These are phyloP conservation scores for Suillus brevipes DNA, from an alignment of 768 basidiomycete genomes.

Conservation along the genomic window DNA sequence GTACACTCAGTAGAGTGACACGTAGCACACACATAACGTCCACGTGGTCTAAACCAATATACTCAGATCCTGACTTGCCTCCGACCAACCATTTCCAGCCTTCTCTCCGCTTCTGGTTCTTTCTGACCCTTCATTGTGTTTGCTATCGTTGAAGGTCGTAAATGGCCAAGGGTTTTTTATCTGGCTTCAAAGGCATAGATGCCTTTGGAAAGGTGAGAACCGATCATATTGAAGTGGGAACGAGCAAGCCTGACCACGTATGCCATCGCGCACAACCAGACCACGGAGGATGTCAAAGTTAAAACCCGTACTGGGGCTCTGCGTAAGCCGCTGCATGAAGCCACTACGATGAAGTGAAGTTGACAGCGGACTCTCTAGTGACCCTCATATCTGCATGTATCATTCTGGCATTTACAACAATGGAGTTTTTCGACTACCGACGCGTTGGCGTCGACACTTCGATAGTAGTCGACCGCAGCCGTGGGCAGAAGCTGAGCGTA, in stretches of 20 bases:
- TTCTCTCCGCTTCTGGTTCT: slow-evolving; percentile 14
- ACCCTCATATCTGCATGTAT: slow-evolving; percentile 90
- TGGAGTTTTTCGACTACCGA: slow-evolving; percentile 97
- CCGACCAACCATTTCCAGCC: slow-evolving; percentile 5
- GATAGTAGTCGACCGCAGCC: slow-evolving; percentile 89
- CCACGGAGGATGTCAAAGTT: slow-evolving; percentile 98
- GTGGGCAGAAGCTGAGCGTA: slow-evolving; percentile 93
- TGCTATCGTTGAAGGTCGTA: slow-evolving; percentile 19
- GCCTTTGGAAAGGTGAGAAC: slow-evolving; percentile 94
- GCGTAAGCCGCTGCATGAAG: slow-evolving; percentile 48
- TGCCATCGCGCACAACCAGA: slow-evolving; percentile 48
- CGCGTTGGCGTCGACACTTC: slow-evolving; percentile 85
- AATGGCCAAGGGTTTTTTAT: slow-evolving; percentile 82
- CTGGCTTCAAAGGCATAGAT: slow-evolving; percentile 86
- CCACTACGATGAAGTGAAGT: slow-evolving; percentile 8
- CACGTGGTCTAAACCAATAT: background rate
- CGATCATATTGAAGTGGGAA: slow-evolving; percentile 8
- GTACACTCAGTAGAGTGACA: slow-evolving; percentile 15
- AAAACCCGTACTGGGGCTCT: slow-evolving; percentile 94
- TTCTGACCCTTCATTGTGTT: slow-evolving; percentile 13
- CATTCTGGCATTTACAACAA: slow-evolving; percentile 85
- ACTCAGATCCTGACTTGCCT: background rate
- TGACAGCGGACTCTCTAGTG: slow-evolving; percentile 48
- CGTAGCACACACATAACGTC: slow-evolving; percentile 28
- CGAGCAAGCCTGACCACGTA: slow-evolving; percentile 11